Conservation (phyloP, 129 eudicot genomes). For the Heracleum sosnowskyi region DNA sequence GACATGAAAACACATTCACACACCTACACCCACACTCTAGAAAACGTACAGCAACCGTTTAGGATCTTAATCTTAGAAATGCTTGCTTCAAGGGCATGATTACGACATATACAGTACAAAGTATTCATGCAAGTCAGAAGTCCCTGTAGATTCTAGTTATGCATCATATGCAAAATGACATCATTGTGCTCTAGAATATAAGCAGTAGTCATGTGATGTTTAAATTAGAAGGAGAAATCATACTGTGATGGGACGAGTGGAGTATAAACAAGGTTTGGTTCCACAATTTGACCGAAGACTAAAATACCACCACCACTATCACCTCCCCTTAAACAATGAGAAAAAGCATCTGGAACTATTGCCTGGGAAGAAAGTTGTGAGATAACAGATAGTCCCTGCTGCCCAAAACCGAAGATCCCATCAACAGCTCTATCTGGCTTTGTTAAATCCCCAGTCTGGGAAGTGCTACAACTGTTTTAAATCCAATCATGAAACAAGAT, state of each 20-base stretch:
- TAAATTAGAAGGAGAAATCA: conserved; percentile 27
- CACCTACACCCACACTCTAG: neutral
- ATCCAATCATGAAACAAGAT: conserved; percentile 19
- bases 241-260: conserved; percentile 91
- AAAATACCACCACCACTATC: conserved; percentile 80
- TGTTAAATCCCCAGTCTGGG: conserved; percentile 81
- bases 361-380: conserved; percentile 91
- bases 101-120: neutral
- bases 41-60: neutral
- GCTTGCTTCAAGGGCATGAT: neutral
- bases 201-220: neutral
- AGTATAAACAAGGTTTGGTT: conserved; percentile 84
- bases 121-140: neutral
- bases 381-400: conserved; percentile 84
- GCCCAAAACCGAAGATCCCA: conserved; percentile 96
- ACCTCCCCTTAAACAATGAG: conserved; percentile 88
- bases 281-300: conserved; percentile 86
- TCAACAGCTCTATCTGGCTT: conserved; percentile 90
- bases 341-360: conserved; percentile 60
- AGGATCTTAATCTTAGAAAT: neutral
- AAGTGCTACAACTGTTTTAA: conserved; percentile 76
- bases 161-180: neutral
- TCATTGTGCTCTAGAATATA: neutral
- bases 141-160: neutral
- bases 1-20: neutral